Evolutionary conservation across 2,329 filamentous ascomycete genomes (phyloP), one percentile per base, ranked within the genome.

Genomic region (Diplodia scrobiculata): DNA sequence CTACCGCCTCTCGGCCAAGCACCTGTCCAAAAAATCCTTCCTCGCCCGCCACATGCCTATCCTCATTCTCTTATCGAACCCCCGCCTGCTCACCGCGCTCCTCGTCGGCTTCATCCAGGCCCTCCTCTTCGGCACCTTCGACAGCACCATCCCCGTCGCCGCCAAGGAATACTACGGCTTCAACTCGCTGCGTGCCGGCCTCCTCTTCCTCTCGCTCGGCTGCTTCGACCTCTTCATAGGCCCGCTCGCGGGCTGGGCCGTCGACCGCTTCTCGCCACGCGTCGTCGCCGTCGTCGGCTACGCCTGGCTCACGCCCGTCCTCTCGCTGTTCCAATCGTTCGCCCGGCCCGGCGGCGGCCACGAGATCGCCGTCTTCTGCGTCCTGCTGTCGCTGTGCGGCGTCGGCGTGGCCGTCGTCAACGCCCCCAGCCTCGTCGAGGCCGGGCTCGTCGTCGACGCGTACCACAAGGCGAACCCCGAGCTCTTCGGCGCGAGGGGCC

Each of bases 361-460:
- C 41, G 78, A 82, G 62, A 76, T 83, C 19, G 73, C 80, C 10
- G 75, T 84, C 3, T 84, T 82, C 67, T 79, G 76, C 17, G 76
- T 72, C 2, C 67, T 86, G 0, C 74, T 86, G 0, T 77, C 74
- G 0, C 72, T 84, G 2, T 81, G 77, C 68, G 84, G 85, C 1
- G 68, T 84, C 1, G 85, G 84, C 0, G 72, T 87, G 1, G 83
- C 83, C 0, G 73, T 82, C 2, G 84, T 87, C 48, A 82, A 82
- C 9, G 81, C 84, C 2, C 81, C 84, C 0, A 80, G 80, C 10
- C 80, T 87, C 9, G 85, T 88, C 19, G 86, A 88, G 72, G 80
- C 84, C 1, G 84, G 84, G 5, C 76, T 78, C 11, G 79, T 87
- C 0, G 80, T 87, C 1, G 81, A 85, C 68, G 81, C 79, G 50